These are phyloP conservation scores for Cadophora malorum DNA, from an alignment of 2,329 filamentous ascomycete species.

Conservation along the genomic window DNA sequence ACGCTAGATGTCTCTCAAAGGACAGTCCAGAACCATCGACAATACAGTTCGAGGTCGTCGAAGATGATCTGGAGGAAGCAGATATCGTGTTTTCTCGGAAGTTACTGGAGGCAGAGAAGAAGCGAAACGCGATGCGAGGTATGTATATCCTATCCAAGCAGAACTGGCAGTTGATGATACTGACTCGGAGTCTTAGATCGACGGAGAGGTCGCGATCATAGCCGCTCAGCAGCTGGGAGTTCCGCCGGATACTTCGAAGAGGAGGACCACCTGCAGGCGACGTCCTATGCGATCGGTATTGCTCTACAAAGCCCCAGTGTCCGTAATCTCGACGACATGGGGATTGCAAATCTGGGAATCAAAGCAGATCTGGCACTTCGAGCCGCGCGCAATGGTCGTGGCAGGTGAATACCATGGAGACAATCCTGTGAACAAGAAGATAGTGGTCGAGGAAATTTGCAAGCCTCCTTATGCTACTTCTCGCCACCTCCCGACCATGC, in stretches of 20 bases:
- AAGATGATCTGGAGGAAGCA: not conserved
- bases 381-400: not conserved
- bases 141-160: not conserved
- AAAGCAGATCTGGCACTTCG: not conserved
- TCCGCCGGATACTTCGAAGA: not conserved
- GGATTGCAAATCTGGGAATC: not conserved
- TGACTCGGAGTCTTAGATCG: not conserved
- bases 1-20: not conserved
- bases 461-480: not conserved
- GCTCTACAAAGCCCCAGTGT: not conserved
- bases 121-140: not conserved
- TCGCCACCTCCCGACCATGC: slow-evolving; percentile 5
- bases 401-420: not conserved
- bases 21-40: not conserved
- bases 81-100: slow-evolving; percentile 13
- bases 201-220: not conserved
- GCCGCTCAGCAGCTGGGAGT: slow-evolving; percentile 8
- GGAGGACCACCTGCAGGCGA: not conserved
- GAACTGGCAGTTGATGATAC: not conserved
- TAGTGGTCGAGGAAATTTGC: slow-evolving; percentile 5
- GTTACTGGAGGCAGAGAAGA: not conserved
- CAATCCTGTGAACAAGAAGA: not conserved
- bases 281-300: not conserved
- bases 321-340: not conserved
- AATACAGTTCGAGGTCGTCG: not conserved